These are phyloP conservation scores for Carex sylvatica DNA, from an alignment of 202 grass and related monocot genomes.

Conservation along the genomic window DNA sequence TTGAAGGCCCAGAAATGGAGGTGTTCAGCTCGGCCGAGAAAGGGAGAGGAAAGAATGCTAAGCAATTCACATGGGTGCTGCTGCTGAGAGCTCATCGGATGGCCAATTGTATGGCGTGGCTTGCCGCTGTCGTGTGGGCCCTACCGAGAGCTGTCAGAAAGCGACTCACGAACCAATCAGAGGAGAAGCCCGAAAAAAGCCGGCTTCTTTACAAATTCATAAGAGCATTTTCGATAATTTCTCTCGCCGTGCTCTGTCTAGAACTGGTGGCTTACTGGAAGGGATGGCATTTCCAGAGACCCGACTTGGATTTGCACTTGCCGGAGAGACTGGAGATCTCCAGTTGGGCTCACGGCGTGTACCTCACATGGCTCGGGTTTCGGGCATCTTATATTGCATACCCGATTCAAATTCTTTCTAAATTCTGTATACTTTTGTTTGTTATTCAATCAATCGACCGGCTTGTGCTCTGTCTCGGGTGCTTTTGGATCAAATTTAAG, in stretches of 20 bases:
- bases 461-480: slow-evolving; percentile 55
- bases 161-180: slow-evolving; percentile 22
- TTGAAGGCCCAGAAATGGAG: slow-evolving; percentile 41
- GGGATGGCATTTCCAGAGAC: slow-evolving; percentile 55
- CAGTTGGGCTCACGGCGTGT: slow-evolving; percentile 45
- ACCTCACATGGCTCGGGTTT: slow-evolving; percentile 59
- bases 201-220: slow-evolving; percentile 54
- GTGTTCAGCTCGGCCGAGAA: slow-evolving; percentile 41
- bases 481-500: slow-evolving; percentile 77
- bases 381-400: slow-evolving; percentile 47
- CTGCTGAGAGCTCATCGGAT: slow-evolving; percentile 53
- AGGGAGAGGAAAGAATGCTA: slow-evolving; percentile 60
- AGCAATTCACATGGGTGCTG: slow-evolving; percentile 74
- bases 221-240: slow-evolving; percentile 46
- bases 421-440: slow-evolving; percentile 56
- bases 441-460: slow-evolving; percentile 59
- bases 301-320: slow-evolving; percentile 41
- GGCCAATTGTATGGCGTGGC: slow-evolving; percentile 41
- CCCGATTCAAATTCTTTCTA: slow-evolving; percentile 51
- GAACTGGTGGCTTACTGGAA: slow-evolving; percentile 67
- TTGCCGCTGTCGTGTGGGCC: slow-evolving; percentile 37
- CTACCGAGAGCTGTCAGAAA: slow-evolving; percentile 34
- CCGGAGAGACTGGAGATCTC: slow-evolving; percentile 51
- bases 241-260: slow-evolving; percentile 45
- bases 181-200: slow-evolving; percentile 26